A percentile compares a stretch with the other conserved stretches of the same genome.
These are phyloP conservation scores for Pyricularia sp. DNA, from an alignment of 2,329 filamentous ascomycete genomes.

Conservation along the genomic window DNA sequence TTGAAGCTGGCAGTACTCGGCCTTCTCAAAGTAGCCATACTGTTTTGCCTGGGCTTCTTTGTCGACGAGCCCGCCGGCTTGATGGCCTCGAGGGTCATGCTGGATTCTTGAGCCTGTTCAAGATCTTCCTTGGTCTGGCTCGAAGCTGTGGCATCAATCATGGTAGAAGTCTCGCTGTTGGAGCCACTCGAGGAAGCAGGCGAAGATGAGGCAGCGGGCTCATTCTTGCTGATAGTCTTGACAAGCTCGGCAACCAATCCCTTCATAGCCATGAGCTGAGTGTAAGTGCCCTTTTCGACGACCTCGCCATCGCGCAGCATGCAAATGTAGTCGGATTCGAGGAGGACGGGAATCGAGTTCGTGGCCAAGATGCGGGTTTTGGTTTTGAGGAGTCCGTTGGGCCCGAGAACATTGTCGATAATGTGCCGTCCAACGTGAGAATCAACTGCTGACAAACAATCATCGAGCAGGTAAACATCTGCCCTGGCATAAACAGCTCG, in stretches of 20 bases:
- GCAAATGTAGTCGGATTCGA: conserved; percentile 81
- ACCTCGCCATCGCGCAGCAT: conserved; percentile 77
- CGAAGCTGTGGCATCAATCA: conserved; percentile 38
- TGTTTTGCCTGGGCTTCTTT: conserved; percentile 53
- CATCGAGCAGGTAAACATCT: conserved; percentile 93
- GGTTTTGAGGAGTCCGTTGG: conserved; percentile 67
- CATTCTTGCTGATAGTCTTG: conserved; percentile 59
- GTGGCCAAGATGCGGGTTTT: conserved; percentile 93
- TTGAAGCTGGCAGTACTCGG: conserved; percentile 88
- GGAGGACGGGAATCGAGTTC: conserved; percentile 85
- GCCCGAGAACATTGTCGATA: conserved; percentile 86
- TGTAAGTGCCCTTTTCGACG: conserved; percentile 81
- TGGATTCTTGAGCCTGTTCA: conserved; percentile 68
- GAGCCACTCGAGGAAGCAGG: conserved; percentile 32
- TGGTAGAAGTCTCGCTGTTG: conserved; percentile 47
- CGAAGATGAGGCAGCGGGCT: conserved; percentile 23
- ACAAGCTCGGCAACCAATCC: conserved; percentile 81
- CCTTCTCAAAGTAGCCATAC: conserved; percentile 72
- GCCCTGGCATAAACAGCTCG: conserved; percentile 92
- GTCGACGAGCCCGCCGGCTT: conserved; percentile 33
- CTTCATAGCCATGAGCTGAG: conserved; percentile 87
- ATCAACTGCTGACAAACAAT: conserved; percentile 94
- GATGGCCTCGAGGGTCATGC: conserved; percentile 71
- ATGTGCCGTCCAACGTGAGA: conserved; percentile 93
- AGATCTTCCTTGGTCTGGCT: conserved; percentile 54